Base-by-base conservation (phyloP, 345 rosid genomes). In the Luvunga scandens region DNA sequence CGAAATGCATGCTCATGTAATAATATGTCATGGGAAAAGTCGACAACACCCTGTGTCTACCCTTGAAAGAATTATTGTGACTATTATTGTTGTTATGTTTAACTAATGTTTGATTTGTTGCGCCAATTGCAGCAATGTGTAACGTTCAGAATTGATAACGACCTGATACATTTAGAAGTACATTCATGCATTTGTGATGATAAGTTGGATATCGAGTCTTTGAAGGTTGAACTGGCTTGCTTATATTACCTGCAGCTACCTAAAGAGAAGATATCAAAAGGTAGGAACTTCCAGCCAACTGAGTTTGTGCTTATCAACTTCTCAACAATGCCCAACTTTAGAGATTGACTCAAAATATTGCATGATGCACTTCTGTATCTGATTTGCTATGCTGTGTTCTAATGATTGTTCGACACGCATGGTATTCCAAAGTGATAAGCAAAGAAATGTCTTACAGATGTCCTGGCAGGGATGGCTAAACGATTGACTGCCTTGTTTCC, bases 201-300 rank as follows among this genome's bases (percentile, higher is more conserved):
- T 71, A 85, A 75, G 69, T 78, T 85, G 64, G 75, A 75, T 86
- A 81, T 81, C 0, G 92, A 89, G 85, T 88, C 90, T 76, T 69
- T 91, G 84, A 91, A 86, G 89, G 92, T 89, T 85, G 94, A 91
- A 77, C 85, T 96, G 71, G 93, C 97, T 55, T 96, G 98, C 86
- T 83, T 87, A 73, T 96, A 94, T 81, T 96, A 86, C 86, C 79
- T 92, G 70, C 92, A 89, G 84, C 93, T 96, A 80, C 88, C 99
- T 28, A 56, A 39, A 19, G 94, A 92, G 77, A 95, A 85, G 86
- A 90, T 89, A 87, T 86, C 90, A 21, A 92, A 91, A 81, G 99
- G 99, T 94, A 80, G 79, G 84, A 22, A 31, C 48, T 5, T 77
- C 22, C 31, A 63, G 27, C 71, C 63, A 55, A 55, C 65, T 34